Conservation (phyloP, 2,329 filamentous ascomycete species). For the Colletotrichum gloeosporioides region DNA sequence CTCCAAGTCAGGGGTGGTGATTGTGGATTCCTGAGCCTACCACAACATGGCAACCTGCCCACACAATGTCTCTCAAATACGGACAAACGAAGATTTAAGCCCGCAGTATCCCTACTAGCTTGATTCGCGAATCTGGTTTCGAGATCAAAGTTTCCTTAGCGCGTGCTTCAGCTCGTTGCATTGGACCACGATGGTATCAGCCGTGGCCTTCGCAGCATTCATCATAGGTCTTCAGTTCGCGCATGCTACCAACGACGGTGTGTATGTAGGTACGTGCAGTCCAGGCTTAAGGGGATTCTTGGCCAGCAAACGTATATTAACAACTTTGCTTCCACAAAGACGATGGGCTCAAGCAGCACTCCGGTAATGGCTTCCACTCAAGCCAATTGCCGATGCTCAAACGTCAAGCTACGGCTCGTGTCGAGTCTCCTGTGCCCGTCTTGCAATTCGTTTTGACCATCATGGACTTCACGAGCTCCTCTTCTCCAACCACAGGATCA, state of each 20-base stretch:
- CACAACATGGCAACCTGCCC: neutral
- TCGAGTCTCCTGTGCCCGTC: neutral
- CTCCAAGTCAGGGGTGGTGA: neutral
- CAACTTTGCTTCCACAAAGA: neutral
- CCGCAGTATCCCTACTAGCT: neutral
- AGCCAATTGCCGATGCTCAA: neutral
- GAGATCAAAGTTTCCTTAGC: neutral
- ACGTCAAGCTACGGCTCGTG: neutral
- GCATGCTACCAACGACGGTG: neutral
- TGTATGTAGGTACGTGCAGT: neutral
- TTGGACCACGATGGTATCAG: neutral
- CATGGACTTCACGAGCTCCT: neutral
- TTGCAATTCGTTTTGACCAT: neutral
- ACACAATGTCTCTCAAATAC: neutral
- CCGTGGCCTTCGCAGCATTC: neutral
- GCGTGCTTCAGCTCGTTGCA: neutral
- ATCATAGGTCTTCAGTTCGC: neutral
- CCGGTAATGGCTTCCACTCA: neutral
- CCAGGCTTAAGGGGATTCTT: rapidly evolving
- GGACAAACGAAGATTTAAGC: neutral
- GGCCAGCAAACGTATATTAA: neutral
- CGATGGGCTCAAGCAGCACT: neutral
- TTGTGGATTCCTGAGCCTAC: neutral
- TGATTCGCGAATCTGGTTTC: neutral
- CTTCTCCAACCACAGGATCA: neutral